These are phyloP conservation scores for Mrakiaceae sp. DNA, from an alignment of 1,284 basidiomycete species.

Conservation along the genomic window DNA sequence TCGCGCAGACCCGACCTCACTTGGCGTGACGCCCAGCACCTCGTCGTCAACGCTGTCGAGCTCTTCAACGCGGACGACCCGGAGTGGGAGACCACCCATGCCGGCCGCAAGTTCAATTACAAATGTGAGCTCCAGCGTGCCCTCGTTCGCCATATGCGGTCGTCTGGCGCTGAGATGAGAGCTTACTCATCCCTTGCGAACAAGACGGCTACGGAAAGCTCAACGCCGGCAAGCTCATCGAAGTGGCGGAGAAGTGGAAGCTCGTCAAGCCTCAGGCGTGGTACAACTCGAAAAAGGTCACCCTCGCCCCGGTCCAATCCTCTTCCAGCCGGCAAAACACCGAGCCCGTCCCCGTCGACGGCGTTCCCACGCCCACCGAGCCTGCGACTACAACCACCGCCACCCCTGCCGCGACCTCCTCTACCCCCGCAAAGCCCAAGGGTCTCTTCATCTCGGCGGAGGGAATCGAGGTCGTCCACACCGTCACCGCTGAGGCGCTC, in stretches of 20 bases:
- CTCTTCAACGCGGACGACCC: slow-evolving; percentile 80
- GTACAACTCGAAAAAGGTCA: slow-evolving; percentile 45
- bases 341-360: neutral
- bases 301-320: slow-evolving; percentile 19
- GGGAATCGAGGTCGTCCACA: slow-evolving; percentile 57
- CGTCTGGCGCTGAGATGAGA: neutral
- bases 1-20: slow-evolving; percentile 67
- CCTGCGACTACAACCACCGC: neutral
- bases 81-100: slow-evolving; percentile 82
- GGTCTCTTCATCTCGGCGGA: slow-evolving; percentile 45
- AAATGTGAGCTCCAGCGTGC: slow-evolving; percentile 45
- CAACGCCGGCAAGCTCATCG: slow-evolving; percentile 73
- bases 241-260: slow-evolving; percentile 68
- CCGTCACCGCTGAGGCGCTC: slow-evolving; percentile 61
- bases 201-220: slow-evolving; percentile 76
- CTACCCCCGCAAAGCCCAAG: slow-evolving; percentile 2
- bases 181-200: neutral
- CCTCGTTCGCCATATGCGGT: neutral
- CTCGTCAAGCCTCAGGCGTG: slow-evolving; percentile 91
- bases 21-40: slow-evolving; percentile 93
- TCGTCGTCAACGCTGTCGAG: slow-evolving; percentile 68
- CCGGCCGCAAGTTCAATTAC: slow-evolving; percentile 78
- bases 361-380: neutral
- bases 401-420: neutral
- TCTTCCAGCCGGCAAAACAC: neutral